A percentile compares a stretch with the other conserved stretches of the same genome.
These are phyloP conservation scores for Clarireedia monteithiana DNA, from an alignment of 2,329 filamentous ascomycete species.

Conservation along the genomic window DNA sequence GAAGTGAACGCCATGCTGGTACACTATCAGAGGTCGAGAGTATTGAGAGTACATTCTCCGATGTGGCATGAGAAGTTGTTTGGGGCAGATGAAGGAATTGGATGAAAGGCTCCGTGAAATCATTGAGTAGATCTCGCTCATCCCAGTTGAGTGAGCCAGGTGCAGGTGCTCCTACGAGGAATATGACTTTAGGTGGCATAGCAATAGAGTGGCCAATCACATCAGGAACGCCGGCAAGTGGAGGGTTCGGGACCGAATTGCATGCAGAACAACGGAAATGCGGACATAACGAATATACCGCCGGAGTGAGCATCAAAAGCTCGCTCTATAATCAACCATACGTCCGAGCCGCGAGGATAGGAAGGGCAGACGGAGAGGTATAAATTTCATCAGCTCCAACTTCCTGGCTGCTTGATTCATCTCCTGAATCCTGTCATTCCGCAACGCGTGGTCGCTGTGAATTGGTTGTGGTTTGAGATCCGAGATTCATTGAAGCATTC, in stretches of 20 bases:
- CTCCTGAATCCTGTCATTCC: not conserved
- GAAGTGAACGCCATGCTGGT: conserved; percentile 45
- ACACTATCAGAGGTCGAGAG: conserved; percentile 7
- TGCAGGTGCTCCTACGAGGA: conserved; percentile 42
- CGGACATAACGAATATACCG: not conserved
- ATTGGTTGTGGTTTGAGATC: no score
- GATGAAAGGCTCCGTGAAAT: conserved; percentile 36
- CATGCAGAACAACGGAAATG: not conserved
- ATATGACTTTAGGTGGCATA: conserved; percentile 6
- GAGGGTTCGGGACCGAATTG: not conserved
- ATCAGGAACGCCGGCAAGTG: not conserved
- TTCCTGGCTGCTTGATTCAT: not conserved
- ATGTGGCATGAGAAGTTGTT: not conserved
- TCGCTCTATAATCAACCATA: not conserved
- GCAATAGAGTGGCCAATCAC: not conserved
- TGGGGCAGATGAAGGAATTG: conserved; percentile 30
- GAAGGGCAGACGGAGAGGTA: not conserved
- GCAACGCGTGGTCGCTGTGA: not conserved
- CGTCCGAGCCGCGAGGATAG: no score
- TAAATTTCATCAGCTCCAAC: not conserved
- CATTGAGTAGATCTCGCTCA: conserved; percentile 39
- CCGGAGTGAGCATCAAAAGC: not conserved
- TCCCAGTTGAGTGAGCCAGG: conserved; percentile 46
- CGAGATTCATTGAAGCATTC: not conserved
- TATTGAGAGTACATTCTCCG: conserved; percentile 1